Base-by-base conservation (phyloP, 192 early-diverging fungal species). In the Phlyctochytrium planicorne region DNA sequence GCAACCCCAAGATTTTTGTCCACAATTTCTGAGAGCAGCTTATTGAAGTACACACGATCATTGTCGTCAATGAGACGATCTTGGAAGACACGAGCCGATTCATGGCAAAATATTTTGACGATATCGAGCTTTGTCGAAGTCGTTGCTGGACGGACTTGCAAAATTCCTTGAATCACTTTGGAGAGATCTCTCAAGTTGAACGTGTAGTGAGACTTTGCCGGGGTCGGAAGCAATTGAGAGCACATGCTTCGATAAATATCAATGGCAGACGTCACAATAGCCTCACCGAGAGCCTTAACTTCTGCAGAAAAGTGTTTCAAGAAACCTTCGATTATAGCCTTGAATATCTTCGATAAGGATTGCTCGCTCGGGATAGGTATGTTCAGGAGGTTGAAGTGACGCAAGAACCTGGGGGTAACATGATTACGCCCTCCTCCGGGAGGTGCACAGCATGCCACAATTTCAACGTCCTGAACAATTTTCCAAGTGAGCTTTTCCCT, bases 201-300 rank as follows among this genome's bases (percentile, higher is more conserved):
- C 1, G 84, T 86, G 56, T 86, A 86, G 67, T 86, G 84, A 0
- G 84, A 86, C 60, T 86, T 86, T 0, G 80, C 81, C 17, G 84
- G 84, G 1, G 84, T 86, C 24, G 84, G 84, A 17, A 86, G 70
- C 53, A 86, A 65, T 63, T 86, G 80, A 3, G 77, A 78, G 62
- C 80, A 80, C 84, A 86, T 86, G 24, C 78, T 69, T n/a, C 82
- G 75, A 62, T 86, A 86, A 34, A 86, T 84, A 56, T 86, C 82
- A 23, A 84, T 84, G 1, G 79, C 69, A 2, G 80, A 82, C 47
- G 79, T 80, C 47, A 86, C 79, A 61, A 86, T 81, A 3, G 82
- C 80, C 25, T 86, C 84, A 17, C 76, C 64, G 25, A 72, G 66
- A 10, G 60, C 16, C 50, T 69, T 73, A 14, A 86, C 79, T 30